Conservation (phyloP, 371 early-diverging fungal genomes). For the Saksenaea vasiformis region DNA sequence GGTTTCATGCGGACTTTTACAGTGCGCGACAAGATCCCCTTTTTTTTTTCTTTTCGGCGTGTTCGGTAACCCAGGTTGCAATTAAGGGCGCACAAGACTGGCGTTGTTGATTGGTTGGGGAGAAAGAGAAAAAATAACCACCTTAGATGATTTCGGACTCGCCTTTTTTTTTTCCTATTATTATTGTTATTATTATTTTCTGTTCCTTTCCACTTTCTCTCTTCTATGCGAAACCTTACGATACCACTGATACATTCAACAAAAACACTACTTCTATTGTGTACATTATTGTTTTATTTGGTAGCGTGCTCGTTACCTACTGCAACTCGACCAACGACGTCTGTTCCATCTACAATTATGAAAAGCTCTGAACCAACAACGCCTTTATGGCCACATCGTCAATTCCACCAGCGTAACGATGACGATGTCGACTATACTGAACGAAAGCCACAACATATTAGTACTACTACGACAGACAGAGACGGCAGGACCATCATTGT, state of each 20-base stretch:
- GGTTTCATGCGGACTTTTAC: not conserved
- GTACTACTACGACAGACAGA: not conserved
- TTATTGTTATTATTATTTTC: not conserved
- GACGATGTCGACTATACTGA: not conserved
- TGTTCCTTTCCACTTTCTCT: slow-evolving; percentile 1
- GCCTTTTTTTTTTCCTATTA: not conserved
- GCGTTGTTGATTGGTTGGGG: not conserved
- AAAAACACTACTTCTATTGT: not conserved
- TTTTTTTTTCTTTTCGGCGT: slow-evolving; percentile 3
- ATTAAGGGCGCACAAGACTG: slow-evolving; percentile 2
- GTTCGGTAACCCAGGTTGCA: slow-evolving; percentile 5
- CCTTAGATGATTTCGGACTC: slow-evolving; percentile 2
- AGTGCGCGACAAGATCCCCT: slow-evolving; percentile 1
- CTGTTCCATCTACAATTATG: not conserved
- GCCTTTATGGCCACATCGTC: not conserved
- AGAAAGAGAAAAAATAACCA: not conserved
- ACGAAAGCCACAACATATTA: not conserved
- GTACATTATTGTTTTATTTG: not conserved
- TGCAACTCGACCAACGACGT: not conserved
- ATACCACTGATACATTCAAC: not conserved
- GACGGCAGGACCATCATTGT: slow-evolving; percentile 3
- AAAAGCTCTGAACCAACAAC: not conserved
- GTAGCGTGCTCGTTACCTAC: not conserved
- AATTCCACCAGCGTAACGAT: not conserved
- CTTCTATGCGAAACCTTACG: slow-evolving; percentile 4